phyloP scores from a whole-genome alignment of 2,329 filamentous ascomycete genomes.

The Corinectria fuckeliana region DNA sequence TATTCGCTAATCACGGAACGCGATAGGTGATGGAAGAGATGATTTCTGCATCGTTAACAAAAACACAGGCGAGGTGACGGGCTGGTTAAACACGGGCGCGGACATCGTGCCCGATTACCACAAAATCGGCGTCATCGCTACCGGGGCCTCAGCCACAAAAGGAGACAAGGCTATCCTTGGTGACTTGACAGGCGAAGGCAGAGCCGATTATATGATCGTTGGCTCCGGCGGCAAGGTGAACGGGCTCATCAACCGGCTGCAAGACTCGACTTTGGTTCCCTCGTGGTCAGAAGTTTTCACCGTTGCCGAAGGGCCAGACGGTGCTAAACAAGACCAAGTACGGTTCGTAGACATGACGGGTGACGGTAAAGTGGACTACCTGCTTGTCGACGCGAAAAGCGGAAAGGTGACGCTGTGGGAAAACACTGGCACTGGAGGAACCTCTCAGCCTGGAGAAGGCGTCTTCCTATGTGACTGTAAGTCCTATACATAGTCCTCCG shows the following conservation, averaged over 20 bases:
- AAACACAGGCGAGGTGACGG: neutral
- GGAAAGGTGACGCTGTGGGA: neutral
- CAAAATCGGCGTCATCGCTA: neutral
- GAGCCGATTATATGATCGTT: constrained; percentile 6
- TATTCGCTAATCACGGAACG: neutral
- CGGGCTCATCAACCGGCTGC: neutral
- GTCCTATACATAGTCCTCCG: neutral
- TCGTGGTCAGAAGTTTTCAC: neutral
- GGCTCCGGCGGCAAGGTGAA: neutral
- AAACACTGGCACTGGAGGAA: neutral
- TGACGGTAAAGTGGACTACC: constrained; percentile 17
- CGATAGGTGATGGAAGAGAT: neutral
- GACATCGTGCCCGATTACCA: neutral
- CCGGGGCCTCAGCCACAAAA: neutral
- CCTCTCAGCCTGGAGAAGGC: neutral
- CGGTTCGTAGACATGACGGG: constrained; percentile 20
- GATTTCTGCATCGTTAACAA: neutral
- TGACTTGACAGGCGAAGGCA: constrained; percentile 7
- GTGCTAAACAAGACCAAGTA: constrained; percentile 12
- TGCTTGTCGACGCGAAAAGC: neutral
- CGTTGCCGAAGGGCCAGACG: neutral
- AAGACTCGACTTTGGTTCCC: neutral
- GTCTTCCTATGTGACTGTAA: constrained; percentile 11
- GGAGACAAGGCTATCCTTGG: neutral
- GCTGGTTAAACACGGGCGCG: neutral